Evolutionary conservation across 1,284 basidiomycete genomes (phyloP), one percentile per base, ranked within the genome.

Genomic region (Albatrellus sp.): DNA sequence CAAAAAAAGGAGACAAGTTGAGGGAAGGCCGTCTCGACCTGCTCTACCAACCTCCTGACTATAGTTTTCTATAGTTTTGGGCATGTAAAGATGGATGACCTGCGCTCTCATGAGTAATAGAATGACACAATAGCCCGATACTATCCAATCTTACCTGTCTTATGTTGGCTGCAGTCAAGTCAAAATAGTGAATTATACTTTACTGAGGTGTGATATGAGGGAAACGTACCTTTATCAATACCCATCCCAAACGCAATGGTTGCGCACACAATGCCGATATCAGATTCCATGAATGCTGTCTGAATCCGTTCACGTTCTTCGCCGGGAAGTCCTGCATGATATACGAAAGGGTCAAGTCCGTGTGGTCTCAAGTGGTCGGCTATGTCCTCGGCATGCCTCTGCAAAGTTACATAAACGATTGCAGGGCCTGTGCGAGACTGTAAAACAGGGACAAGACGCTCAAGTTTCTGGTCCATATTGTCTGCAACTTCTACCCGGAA

Each of bases 21-120:
- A 77, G 5, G 61, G 61, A 36, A 72, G 61, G 14, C 82, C 83
- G 56, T 88, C 84, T 47, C 84, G 68, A 1, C 83, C 84, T 0
- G 82, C 84, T 48, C 84, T 68, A 5, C 84, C 84, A 0, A 84
- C 82, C 59, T 88, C 84, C 59, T 88, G 82, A 47, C 78, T 80
- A 55, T 82, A 69, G 48, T 65, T 59, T 54, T 85, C 81, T 12
- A 87, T 60, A 0, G 77, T 80, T 49, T 77, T 73, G 2, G 82
- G 80, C 48, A 84, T 63, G 42, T 73, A 72, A 46, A 84, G 68
- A 56, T 86, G 83, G 32, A 85, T 72, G 44, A 87, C 81, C 79
- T 74, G 42, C 2, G 17, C 16, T 30, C 30, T 43, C 10, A 43
- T 29, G 5, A 17, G 6, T 28, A 24, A 19, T 17, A 28, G 11